Evolutionary conservation across 495 filamentous ascomycete species (phyloP), one percentile per base, ranked within the genome.

Genomic region (Lasiosphaeria miniovina): DNA sequence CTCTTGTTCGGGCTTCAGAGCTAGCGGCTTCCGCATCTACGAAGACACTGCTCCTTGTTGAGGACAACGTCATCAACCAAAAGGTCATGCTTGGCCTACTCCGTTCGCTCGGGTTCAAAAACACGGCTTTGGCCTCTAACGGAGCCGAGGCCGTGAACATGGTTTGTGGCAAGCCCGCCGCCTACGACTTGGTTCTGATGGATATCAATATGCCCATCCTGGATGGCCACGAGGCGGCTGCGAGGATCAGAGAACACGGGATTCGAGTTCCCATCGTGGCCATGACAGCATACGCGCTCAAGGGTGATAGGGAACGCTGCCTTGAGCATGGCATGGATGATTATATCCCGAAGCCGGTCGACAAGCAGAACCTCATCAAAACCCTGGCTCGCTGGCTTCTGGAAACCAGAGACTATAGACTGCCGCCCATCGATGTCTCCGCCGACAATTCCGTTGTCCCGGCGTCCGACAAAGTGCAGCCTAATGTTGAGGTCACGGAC

Each of bases 61-160:
- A 86, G 66, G 84, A 86, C 60, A 86, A 86, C 60, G 60, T 81
- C 17, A 83, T 88, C 62, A 88, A 88, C 60, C 84, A 85, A 53
- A 85, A 80, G 46, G 80, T 88, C 52, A 83, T 86, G 80, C 49
- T 84, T 9, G 83, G 84, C 59, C 74, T 85, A 55, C 71, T 88
- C 1, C 75, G 75, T 0, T 75, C 73, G 5, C 66, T 87, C 6
- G 83, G 82, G 1, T 86, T 87, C 61, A 68, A 71, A 32, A 72
- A 79, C 10, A 64, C 85, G 6, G 81, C 83, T 49, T 69, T 80
- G 3, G 85, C 80, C 3, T 75, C 74, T 61, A 77, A 88, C 66
- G 85, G 85, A 2, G 68, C 73, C 8, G 79, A 86, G 64, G 85
- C 85, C 0, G 82, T 86, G 0, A 67, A 74, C 3, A 69, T 82